These are phyloP conservation scores for Monilinia fructigena DNA, from an alignment of 2,329 filamentous ascomycete species.

Conservation along the genomic window DNA sequence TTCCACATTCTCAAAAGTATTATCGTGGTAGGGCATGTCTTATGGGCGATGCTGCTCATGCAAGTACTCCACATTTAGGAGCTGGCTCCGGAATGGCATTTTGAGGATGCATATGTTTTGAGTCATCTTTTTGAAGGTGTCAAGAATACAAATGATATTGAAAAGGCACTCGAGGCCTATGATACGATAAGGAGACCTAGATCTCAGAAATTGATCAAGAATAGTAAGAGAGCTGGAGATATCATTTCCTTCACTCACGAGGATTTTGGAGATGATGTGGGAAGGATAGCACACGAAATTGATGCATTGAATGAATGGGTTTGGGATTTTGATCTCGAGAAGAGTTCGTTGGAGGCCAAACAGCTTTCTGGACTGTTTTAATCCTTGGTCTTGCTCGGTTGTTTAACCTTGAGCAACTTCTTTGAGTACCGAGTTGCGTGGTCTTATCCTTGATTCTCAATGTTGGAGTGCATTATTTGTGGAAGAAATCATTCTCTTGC, in stretches of 20 bases:
- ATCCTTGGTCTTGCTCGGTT: background rate
- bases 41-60: slow-evolving; percentile 64
- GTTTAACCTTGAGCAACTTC: background rate
- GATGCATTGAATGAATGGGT: slow-evolving; percentile 39
- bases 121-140: slow-evolving; percentile 47
- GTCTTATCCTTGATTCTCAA: background rate
- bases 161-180: slow-evolving; percentile 48
- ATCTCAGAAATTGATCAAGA: slow-evolving; percentile 26
- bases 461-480: background rate
- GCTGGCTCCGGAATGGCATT: slow-evolving; percentile 58
- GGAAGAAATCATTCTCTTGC: background rate
- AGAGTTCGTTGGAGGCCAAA: slow-evolving; percentile 41
- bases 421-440: background rate
- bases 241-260: slow-evolving; percentile 41
- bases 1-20: slow-evolving; percentile 43
- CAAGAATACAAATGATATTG: slow-evolving; percentile 37
- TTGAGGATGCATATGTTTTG: slow-evolving; percentile 52
- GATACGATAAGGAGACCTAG: slow-evolving; percentile 46
- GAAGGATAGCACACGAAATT: slow-evolving; percentile 41
- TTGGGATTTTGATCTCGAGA: slow-evolving; percentile 39
- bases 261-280: slow-evolving; percentile 39
- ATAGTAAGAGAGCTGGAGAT: slow-evolving; percentile 38
- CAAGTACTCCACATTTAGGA: slow-evolving; percentile 58
- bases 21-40: slow-evolving; percentile 42
- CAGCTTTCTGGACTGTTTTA: slow-evolving; percentile 12